phyloP scores from a whole-genome alignment of 2,329 filamentous ascomycete genomes.

The Helicocarpus griseus region DNA sequence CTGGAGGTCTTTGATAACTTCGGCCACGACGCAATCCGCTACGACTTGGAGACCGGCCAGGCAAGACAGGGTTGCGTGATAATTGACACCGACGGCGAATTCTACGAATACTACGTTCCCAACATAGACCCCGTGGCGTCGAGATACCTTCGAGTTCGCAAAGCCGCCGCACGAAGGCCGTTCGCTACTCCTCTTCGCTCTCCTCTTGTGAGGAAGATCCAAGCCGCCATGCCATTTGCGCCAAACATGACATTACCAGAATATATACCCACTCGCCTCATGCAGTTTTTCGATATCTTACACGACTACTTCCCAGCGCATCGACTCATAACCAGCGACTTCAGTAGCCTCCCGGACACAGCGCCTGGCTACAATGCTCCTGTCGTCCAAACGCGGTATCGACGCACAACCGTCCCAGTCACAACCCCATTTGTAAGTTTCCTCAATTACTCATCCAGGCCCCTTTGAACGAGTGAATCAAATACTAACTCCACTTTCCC shows the following conservation, averaged over 20 bases:
- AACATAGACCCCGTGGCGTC: conserved; percentile 71
- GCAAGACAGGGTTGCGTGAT: conserved; percentile 84
- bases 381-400: conserved; percentile 90
- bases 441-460: neutral
- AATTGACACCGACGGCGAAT: conserved; percentile 75
- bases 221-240: conserved; percentile 57
- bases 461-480: neutral
- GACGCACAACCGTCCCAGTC: conserved; percentile 78
- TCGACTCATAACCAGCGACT: conserved; percentile 80
- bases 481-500: neutral
- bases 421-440: conserved; percentile 71
- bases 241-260: conserved; percentile 73
- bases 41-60: conserved; percentile 69
- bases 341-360: conserved; percentile 74
- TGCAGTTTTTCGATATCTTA: conserved; percentile 94
- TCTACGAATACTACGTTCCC: conserved; percentile 85
- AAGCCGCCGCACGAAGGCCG: conserved; percentile 52
- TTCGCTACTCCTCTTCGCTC: conserved; percentile 37
- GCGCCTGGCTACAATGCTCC: conserved; percentile 80
- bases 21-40: conserved; percentile 86
- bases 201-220: conserved; percentile 50
- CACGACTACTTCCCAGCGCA: conserved; percentile 83
- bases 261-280: conserved; percentile 86
- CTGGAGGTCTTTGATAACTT: conserved; percentile 99
- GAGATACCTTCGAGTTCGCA: conserved; percentile 74